Base-by-base conservation (phyloP, 768 basidiomycete species). In the Tylopilus felleus region DNA sequence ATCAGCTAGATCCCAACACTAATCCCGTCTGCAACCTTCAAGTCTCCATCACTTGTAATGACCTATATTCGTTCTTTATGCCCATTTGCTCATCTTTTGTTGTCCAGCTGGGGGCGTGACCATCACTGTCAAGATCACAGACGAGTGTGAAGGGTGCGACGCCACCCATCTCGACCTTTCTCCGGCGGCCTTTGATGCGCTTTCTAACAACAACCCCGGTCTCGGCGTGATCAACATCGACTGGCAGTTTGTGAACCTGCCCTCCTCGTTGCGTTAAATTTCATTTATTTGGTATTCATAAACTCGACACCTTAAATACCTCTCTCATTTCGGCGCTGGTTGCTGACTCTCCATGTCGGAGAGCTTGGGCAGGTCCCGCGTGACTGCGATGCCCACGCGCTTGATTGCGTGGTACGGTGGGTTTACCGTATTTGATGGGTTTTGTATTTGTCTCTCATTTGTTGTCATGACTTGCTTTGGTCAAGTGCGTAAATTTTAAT, bases 1-100 rank as follows among this genome's bases (percentile, higher is more conserved):
- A 69, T 17, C 77, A 79, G 23, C 74, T 47, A 7, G 82, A 93
- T 74, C 86, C 90, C 25, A 93, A 92, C 69, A 63, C 58, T 51
- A 91, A 93, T 73, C 88, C 90, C 31, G 67, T 93, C 51, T 93
- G 91, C 65, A 72, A 72, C 60, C 76, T 70, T 62, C 59, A 71
- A 50, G 71, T 87, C 51, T 61, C 21, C 0, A 71, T 71, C 9
- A 56, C 21, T 6, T 88, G 88, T 87, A 71, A 67, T 77, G 71
- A 6, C 6, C 3, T 17, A 4, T 21, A n/a, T 36, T 51, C 1
- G 2, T 16, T 12, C 8, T 13, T 17, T 10, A 1, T 28, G 4
- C 1, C 14, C n/a, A 8, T 51, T 52, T 12, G 5, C 59, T 68
- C 1, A 69, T 36, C 29, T 39, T 51, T 28, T 43, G 47, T 39